Evolutionary conservation across 345 rosid species (phyloP), one percentile per base, ranked within the genome.

Genomic region (Populus tremula): DNA sequence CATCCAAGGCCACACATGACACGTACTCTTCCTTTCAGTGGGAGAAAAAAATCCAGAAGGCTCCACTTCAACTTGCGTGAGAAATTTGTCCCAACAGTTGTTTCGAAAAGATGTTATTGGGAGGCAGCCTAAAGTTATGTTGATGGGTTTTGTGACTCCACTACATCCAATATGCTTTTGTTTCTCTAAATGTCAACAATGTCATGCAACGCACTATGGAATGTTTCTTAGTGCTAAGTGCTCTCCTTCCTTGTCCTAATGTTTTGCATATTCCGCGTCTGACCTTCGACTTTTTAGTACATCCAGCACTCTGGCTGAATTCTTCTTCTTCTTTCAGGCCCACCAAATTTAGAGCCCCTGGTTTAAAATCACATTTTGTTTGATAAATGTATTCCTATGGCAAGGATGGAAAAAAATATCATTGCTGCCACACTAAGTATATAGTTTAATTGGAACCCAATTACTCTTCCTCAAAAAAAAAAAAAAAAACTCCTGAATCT

Each of bases 61-160:
- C 67, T 59, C 64, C 68, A 56, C 71, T 71, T 75, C 8, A 38
- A 47, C 67, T 66, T n/a, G 3, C 35, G 41, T 2, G 17, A 41
- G 56, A 45, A 68, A 38, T 21, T n/a, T 43, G 61, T 76, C 67
- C 74, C 25, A n/a, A 33, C 6, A 68, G 74, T 75, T 6, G 41
- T 23, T 31, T 12, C 38, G 81, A 84, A 38, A 65, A 69, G 87
- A 86, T 82, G 85, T 77, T 72, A 84, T 17, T 82, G 87, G 85
- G 50, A 4, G 66, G 79, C 83, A 78, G 73, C 81, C 80, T 39
- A 73, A 78, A 35, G 82, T 76, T 63, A 3, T 72, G 85, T 64
- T 6, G 53, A 78, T 17, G 59, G 64, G 23, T 77, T 63, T 31
- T 70, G 70, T 47, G 72, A 41, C 73, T 21, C 78, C 73, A 70